Percentiles rank a stretch among this genome's conserved stretches.
phyloP scores from a whole-genome alignment of 1,284 basidiomycete genomes.

The Sanghuangporus sanghuang region DNA sequence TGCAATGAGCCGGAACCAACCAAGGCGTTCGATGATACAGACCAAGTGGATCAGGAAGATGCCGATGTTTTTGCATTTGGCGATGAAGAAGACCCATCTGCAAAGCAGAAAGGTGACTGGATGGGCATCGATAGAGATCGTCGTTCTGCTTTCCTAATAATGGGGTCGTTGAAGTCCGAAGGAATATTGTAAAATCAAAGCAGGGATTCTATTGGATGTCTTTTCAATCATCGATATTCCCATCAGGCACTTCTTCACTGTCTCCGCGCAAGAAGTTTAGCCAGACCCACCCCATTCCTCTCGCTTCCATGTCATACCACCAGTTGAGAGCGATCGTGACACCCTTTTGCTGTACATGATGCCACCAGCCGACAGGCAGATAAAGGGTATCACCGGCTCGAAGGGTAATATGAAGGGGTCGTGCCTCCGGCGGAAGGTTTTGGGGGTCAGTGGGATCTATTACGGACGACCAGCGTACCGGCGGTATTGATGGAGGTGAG shows the following conservation, averaged over 20 bases:
- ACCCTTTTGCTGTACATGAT: conserved; percentile 69
- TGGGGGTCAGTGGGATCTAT: conserved; percentile 44
- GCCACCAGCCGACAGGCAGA: conserved; percentile 89
- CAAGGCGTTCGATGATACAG: conserved; percentile 21
- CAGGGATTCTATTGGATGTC: not conserved
- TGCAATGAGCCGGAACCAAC: conserved; percentile 47
- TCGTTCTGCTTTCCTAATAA: conserved; percentile 69
- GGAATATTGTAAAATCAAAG: conserved; percentile 46
- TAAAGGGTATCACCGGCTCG: conserved; percentile 78
- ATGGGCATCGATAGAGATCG: conserved; percentile 68
- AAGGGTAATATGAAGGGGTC: conserved; percentile 63
- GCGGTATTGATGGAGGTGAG: conserved; percentile 33
- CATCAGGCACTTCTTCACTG: conserved; percentile 24
- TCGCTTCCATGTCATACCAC: conserved; percentile 80
- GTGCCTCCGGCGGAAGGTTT: conserved; percentile 44
- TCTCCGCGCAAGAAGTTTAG: conserved; percentile 54
- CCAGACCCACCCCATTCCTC: conserved; percentile 64
- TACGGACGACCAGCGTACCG: conserved; percentile 73
- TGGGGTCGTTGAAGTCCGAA: conserved; percentile 66
- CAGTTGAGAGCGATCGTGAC: conserved; percentile 79
- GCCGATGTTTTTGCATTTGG: conserved; percentile 52
- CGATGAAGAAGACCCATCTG: conserved; percentile 43
- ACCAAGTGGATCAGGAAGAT: conserved; percentile 18
- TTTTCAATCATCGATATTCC: conserved; percentile 7
- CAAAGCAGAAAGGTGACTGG: conserved; percentile 57